Evolutionary conservation across 78 protist species (phyloP).

Genomic region (Polysphondylium violaceum): DNA sequence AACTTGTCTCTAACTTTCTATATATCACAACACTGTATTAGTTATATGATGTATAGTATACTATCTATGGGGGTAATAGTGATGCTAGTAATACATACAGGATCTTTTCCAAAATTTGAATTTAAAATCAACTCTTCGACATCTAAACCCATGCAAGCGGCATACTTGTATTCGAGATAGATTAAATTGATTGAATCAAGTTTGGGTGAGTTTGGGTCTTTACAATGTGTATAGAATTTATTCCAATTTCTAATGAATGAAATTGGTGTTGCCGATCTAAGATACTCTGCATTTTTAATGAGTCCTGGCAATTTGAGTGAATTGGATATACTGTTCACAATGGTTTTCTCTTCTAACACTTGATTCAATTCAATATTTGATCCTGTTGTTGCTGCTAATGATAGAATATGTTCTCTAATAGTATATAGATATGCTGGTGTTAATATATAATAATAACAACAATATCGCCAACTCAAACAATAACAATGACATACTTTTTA

Average conservation of each 20-base stretch:
- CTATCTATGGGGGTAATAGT: background rate
- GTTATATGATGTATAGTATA: background rate
- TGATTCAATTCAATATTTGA: conserved; percentile 15
- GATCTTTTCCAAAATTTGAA: conserved; percentile 36
- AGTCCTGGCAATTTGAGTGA: conserved; percentile 47
- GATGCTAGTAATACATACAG: conserved; percentile 18
- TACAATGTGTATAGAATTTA: conserved; percentile 40
- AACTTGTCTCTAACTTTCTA: conserved; percentile 49
- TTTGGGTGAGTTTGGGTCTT: conserved; percentile 55
- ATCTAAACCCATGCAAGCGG: conserved; percentile 65
- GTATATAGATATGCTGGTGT: too few relatives aligned
- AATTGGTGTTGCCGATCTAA: conserved; percentile 47
- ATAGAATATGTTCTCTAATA: conserved; percentile 37
- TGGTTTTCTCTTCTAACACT: conserved; percentile 32
- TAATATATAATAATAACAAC: background rate
- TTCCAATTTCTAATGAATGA: conserved; percentile 64
- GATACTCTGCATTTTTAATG: conserved; percentile 33
- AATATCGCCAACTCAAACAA: background rate
- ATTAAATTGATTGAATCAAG: conserved; percentile 33
- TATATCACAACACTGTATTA: background rate
- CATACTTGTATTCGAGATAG: conserved; percentile 56
- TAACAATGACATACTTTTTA: background rate
- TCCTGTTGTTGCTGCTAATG: conserved; percentile 30
- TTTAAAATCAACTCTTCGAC: conserved; percentile 70
- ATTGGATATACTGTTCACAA: conserved; percentile 45